These are phyloP conservation scores for Entelexis sorbosivorans DNA, from an alignment of 1,139 yeast genomes.

Conservation along the genomic window DNA sequence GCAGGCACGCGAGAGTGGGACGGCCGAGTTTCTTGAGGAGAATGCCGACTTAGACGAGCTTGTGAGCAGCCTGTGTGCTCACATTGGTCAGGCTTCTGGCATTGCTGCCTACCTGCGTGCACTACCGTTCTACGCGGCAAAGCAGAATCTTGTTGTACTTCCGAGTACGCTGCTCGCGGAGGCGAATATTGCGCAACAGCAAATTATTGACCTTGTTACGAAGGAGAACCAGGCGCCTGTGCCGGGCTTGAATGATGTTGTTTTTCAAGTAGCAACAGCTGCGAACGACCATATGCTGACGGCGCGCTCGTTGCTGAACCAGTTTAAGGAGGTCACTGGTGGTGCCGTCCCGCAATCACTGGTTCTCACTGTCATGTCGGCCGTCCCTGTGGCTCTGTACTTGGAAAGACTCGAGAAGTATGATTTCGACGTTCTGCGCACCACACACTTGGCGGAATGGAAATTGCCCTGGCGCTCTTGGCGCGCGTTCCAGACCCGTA, in stretches of 20 bases:
- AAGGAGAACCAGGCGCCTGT: conserved; percentile 29
- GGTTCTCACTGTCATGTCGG: conserved; percentile 53
- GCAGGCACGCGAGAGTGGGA: conserved; percentile 51
- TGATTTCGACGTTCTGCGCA: conserved; percentile 53
- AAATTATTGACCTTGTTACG: conserved; percentile 29
- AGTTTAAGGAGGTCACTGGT: conserved; percentile 32
- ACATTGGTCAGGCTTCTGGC: conserved; percentile 69
- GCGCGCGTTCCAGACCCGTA: conserved; percentile 40
- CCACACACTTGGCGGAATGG: conserved; percentile 50
- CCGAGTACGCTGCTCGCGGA: conserved; percentile 55
- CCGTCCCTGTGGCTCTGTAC: conserved; percentile 55
- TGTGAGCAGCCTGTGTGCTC: conserved; percentile 55
- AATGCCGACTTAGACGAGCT: conserved; percentile 36
- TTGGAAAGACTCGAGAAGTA: conserved; percentile 47
- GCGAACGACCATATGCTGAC: conserved; percentile 75
- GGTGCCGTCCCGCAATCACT: conserved; percentile 51
- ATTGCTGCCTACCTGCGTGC: conserved; percentile 59
- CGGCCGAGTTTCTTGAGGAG: conserved; percentile 41
- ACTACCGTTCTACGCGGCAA: conserved; percentile 45
- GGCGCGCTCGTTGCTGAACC: conserved; percentile 45
- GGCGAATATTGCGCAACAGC: conserved; percentile 53
- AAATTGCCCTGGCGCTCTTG: conserved; percentile 58
- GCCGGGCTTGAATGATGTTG: conserved; percentile 39
- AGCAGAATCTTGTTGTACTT: conserved; percentile 40
- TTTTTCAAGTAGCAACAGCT: conserved; percentile 58